phyloP scores from a whole-genome alignment of 1,284 basidiomycete genomes.

The Irpex lacteus region DNA sequence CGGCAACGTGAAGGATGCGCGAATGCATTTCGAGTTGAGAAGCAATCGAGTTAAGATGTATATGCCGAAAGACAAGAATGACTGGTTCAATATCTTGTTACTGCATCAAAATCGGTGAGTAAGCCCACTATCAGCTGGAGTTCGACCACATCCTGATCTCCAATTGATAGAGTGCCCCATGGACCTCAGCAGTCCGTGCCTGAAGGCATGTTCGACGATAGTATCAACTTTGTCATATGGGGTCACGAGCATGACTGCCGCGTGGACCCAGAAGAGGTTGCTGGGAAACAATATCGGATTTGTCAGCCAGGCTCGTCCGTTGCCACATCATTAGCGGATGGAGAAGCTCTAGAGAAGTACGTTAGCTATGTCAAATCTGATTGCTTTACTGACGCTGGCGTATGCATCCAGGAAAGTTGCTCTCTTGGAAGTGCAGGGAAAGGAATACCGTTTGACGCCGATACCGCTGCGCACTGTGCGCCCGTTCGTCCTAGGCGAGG shows the following conservation, averaged over 20 bases:
- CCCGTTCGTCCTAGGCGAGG: conserved; percentile 91
- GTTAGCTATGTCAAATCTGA: conserved; percentile 22
- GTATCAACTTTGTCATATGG: conserved; percentile 93
- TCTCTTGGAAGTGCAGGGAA: conserved; percentile 80
- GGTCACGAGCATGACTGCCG: conserved; percentile 99
- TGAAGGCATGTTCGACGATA: conserved; percentile 97
- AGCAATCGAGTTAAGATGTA: conserved; percentile 95
- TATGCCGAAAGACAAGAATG: conserved; percentile 85
- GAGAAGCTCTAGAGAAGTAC: conserved; percentile 87
- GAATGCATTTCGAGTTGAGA: conserved; percentile 94
- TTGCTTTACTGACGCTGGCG: conserved; percentile 4
- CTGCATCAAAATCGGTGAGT: conserved; percentile 92
- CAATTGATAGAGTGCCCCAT: conserved; percentile 76
- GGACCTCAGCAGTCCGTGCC: conserved; percentile 92
- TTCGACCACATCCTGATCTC: neutral
- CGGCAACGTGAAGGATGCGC: conserved; percentile 94
- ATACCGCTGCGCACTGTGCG: conserved; percentile 89
- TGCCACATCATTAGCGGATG: conserved; percentile 90
- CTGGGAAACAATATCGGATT: conserved; percentile 90
- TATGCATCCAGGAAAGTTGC: conserved; percentile 73
- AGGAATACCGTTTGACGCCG: conserved; percentile 83
- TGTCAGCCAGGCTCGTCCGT: conserved; percentile 95
- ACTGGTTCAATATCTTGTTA: conserved; percentile 95
- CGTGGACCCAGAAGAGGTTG: conserved; percentile 86
- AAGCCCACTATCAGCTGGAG: neutral